phyloP scores from a whole-genome alignment of 2,329 filamentous ascomycete genomes.

The Aspergillus aculeatinus region DNA sequence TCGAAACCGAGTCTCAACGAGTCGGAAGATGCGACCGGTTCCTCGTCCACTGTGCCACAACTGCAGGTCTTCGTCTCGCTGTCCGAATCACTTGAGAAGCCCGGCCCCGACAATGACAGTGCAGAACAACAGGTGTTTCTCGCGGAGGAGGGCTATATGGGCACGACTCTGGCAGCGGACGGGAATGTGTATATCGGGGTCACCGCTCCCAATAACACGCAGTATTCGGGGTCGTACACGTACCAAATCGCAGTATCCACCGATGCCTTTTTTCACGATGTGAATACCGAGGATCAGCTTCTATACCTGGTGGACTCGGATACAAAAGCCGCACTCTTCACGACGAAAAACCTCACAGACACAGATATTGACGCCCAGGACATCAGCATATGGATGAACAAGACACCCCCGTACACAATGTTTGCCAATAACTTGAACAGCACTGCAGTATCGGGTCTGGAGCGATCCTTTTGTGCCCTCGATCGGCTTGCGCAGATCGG shows the following conservation, averaged over 20 bases:
- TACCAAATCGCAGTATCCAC: conserved; percentile 80
- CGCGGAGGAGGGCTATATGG: conserved; percentile 69
- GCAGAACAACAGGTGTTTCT: conserved; percentile 43
- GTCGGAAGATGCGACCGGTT: conserved; percentile 38
- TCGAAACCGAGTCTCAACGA: conserved; percentile 64
- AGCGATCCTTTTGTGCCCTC: conserved; percentile 80
- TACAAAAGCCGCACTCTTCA: conserved; percentile 71
- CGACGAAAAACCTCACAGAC: conserved; percentile 67
- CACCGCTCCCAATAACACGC: conserved; percentile 64
- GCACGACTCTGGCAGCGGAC: conserved; percentile 60
- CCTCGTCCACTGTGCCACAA: conserved; percentile 60
- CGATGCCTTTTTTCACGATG: conserved; percentile 71
- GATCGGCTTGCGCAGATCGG: conserved; percentile 63
- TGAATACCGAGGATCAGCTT: conserved; percentile 53
- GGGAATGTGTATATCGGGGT: conserved; percentile 75
- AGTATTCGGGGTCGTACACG: conserved; percentile 67
- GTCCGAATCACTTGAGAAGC: conserved; percentile 60
- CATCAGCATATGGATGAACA: conserved; percentile 56
- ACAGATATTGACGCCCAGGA: conserved; percentile 48
- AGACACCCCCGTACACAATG: conserved; percentile 69
- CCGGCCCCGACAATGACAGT: conserved; percentile 60
- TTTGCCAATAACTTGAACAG: conserved; percentile 68
- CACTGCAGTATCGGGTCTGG: conserved; percentile 64
- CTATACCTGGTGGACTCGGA: conserved; percentile 85
- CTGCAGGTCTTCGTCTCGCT: conserved; percentile 76